Evolutionary conservation across 2,329 filamentous ascomycete genomes (phyloP), one percentile per base, ranked within the genome.

Genomic region (Ambrosiella cleistominuta): DNA sequence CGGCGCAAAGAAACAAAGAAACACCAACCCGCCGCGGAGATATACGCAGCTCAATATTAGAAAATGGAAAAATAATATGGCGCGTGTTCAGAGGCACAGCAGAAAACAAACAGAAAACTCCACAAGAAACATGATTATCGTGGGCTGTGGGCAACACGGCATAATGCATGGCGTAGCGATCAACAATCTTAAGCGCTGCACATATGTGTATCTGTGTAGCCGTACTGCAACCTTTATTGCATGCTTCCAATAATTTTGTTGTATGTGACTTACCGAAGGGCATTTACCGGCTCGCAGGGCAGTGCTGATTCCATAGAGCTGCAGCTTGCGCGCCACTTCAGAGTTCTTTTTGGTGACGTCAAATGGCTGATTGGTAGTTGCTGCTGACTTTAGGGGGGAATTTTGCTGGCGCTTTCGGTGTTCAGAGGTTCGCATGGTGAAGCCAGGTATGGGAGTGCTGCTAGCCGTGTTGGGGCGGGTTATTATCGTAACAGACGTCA

Each of bases 321-420:
- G 90, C 56, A 98, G 82, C 76, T 98, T 98, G 69, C 83, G 81
- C 72, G 93, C 93, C 72, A 97, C 84, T 69, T 95, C 83, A 64
- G 78, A 79, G 74, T 95, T 88, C 78, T 90, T 91, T 69, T 38
- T 50, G 44, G 27, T n/a, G 52, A 42, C 51, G 5, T 53, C 36
- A 15, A 37, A n/a, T 9, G 2, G 19, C 12, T 27, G 35, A 53
- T 12, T 38, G 51, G 51, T 27, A 37, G 35, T 11, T 19, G 2
- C 19, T 47, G 44, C n/a, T 17, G 44, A 17, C 19, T 13, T 17
- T 15, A 19, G 27, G 44, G n/a, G 3, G 7, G 44, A n/a, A 8
- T 47, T 17, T 13, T 13, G 6, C 19, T 47, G n/a, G 44, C 19
- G 19, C 19, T 8, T 13, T 47, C 7, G 7, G 9, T 17, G 13